Evolutionary conservation across 495 filamentous ascomycete species (phyloP).

Genomic region (Aspergillus diversus): DNA sequence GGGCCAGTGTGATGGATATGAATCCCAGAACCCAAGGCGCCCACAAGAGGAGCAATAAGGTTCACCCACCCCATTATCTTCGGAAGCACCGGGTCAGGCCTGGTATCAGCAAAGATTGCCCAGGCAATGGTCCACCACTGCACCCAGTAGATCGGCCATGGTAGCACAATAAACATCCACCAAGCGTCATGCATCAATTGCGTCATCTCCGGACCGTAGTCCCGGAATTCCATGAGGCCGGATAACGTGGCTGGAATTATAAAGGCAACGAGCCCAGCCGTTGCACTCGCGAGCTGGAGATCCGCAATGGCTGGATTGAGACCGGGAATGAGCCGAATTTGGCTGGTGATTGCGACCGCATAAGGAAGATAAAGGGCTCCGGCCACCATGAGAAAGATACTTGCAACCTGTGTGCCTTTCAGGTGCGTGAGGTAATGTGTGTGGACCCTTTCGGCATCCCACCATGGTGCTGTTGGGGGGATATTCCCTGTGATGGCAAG

Average conservation of each 20-base stretch:
- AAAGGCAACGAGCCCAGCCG: neutral
- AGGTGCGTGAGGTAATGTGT: neutral
- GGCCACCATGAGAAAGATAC: neutral
- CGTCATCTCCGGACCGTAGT: constrained; percentile 14
- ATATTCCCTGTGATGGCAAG: neutral
- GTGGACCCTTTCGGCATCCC: neutral
- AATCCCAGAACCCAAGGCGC: neutral
- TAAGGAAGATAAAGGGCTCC: neutral
- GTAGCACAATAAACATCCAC: neutral
- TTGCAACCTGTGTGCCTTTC: neutral
- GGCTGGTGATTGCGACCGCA: neutral
- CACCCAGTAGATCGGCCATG: constrained; percentile 2
- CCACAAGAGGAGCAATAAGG: neutral
- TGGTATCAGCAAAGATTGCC: constrained; percentile 6
- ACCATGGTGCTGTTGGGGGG: neutral
- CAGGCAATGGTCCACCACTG: constrained; percentile 16
- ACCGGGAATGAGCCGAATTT: neutral
- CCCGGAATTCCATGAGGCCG: constrained; percentile 6
- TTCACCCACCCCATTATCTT: neutral
- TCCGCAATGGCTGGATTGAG: neutral
- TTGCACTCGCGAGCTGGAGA: neutral
- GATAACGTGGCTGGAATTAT: neutral
- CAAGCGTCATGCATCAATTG: constrained; percentile 1
- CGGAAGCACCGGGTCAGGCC: neutral
- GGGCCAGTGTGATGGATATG: constrained; percentile 10